phyloP scores from a whole-genome alignment of 176 grass and related monocot genomes.

The Panicum miliaceum region DNA sequence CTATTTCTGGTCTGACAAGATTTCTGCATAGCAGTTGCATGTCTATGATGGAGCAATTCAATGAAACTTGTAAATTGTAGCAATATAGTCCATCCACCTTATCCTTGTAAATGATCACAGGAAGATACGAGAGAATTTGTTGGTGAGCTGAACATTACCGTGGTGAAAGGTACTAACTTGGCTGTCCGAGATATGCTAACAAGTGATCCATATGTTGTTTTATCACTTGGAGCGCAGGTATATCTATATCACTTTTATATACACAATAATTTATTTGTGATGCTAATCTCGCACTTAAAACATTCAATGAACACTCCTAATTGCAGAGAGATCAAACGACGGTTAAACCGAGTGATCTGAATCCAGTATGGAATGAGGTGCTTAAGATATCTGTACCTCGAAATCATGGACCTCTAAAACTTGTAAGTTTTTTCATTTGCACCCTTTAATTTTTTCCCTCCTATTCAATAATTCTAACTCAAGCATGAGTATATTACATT shows the following conservation, averaged over 20 bases:
- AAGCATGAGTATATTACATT: slow-evolving; percentile 13
- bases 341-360: slow-evolving; percentile 83
- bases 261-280: slow-evolving; percentile 25
- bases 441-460: slow-evolving; percentile 14
- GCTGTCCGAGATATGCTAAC: slow-evolving; percentile 91
- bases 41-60: not conserved
- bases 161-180: slow-evolving; percentile 82
- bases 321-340: slow-evolving; percentile 86
- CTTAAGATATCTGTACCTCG: slow-evolving; percentile 83
- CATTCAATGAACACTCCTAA: slow-evolving; percentile 31
- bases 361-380: slow-evolving; percentile 97
- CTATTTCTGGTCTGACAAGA: slow-evolving; percentile 30
- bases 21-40: slow-evolving; percentile 43
- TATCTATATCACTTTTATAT: slow-evolving; percentile 21
- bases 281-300: slow-evolving; percentile 31
- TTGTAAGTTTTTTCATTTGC: slow-evolving; percentile 64
- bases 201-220: slow-evolving; percentile 96
- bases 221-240: slow-evolving; percentile 80
- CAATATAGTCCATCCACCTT: slow-evolving; percentile 46
- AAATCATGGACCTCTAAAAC: slow-evolving; percentile 89
- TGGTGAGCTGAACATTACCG: slow-evolving; percentile 78
- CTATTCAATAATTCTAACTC: slow-evolving; percentile 12
- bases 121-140: slow-evolving; percentile 82
- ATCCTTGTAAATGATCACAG: slow-evolving; percentile 60
- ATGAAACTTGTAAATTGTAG: slow-evolving; percentile 39